Base-by-base conservation (phyloP, 177 flowering plant genomes). In the Tripterygium wilfordii region DNA sequence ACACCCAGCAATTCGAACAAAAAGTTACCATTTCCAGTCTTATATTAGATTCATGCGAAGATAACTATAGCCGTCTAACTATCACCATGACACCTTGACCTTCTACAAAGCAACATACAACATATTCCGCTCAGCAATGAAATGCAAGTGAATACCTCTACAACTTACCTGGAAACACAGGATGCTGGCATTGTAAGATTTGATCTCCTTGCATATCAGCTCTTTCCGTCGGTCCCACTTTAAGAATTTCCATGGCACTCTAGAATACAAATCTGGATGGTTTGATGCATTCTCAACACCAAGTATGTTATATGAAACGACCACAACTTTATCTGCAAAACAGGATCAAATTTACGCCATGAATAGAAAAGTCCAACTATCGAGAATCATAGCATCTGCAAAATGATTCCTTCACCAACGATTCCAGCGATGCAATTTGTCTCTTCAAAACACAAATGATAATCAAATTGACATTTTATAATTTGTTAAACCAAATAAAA, bases 291-390 rank as follows among this genome's bases (percentile, higher is more conserved):
- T 91, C 31, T 80, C 78, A 37, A 77, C 94, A 7, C 95, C 98
- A 39, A 91, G 59, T 58, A 91, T 73, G 60, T 91, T 91, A 57
- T 91, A 88, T 18, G 95, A 91, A 44, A 82, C 78, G 24, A 91
- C 57, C 12, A 85, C 78, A 42, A 91, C 39, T 54, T 60, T 76
- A 64, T 91, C 98, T 90, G 81, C 73, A 62, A 23, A 54, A 36
- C 3, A 39, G 33, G 33, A 7, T 6, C 33, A 30, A 7, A 30
- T 12, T 6, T 12, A 30, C 7, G 12, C 12, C 33, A 30, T 6
- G 7, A 30, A 6, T 30, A 30, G 12, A 7, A 7, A 30, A 30
- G n/a, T n/a, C n/a, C 33, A 7, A 30, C 33, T 12, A 30, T 30
- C 33, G n/a, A n/a, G n/a, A n/a, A n/a, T n/a, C n/a, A n/a, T n/a